Percentiles rank a stretch among this genome's conserved stretches.
phyloP scores from a whole-genome alignment of 2,329 filamentous ascomycete genomes.

The Cercospora sojina region DNA sequence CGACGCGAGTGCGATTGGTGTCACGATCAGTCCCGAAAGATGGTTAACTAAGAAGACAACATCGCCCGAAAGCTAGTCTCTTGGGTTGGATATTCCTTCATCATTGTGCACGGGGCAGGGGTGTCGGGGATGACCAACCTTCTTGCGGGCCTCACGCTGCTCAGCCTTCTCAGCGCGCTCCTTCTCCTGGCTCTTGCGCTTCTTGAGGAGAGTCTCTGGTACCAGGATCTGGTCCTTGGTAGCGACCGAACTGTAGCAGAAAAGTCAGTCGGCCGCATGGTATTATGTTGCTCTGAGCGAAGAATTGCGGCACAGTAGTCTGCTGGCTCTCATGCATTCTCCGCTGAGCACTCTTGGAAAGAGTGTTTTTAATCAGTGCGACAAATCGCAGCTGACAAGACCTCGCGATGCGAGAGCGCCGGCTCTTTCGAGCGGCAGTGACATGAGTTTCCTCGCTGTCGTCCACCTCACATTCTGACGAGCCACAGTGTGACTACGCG shows the following conservation, averaged over 20 bases:
- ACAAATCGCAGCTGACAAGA: conserved; percentile 35
- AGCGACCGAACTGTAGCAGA: conserved; percentile 73
- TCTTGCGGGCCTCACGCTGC: conserved; percentile 65
- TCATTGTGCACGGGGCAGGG: conserved; percentile 58
- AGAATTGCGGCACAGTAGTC: conserved; percentile 94
- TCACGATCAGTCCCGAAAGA: conserved; percentile 94
- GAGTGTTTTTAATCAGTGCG: conserved; percentile 73
- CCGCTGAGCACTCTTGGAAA: conserved; percentile 33
- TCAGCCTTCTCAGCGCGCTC: conserved; percentile 79
- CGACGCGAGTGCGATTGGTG: conserved; percentile 42
- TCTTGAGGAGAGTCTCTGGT: conserved; percentile 99
- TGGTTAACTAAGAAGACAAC: conserved; percentile 96
- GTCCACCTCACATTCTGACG: conserved; percentile 38
- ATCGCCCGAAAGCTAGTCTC: conserved; percentile 88
- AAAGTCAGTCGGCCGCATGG: conserved; percentile 68
- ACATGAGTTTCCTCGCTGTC: conserved; percentile 20
- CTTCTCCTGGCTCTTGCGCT: conserved; percentile 99
- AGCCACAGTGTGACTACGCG: conserved; percentile 37
- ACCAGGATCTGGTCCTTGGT: conserved; percentile 95
- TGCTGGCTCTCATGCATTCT: conserved; percentile 57
- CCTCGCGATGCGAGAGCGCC: conserved; percentile 35
- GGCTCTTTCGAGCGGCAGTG: conserved; percentile 28
- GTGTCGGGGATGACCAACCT: conserved; percentile 61
- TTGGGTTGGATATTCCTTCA: conserved; percentile 70
- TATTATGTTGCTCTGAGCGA: conserved; percentile 65